These are phyloP conservation scores for Boletus fagicola DNA, from an alignment of 768 basidiomycete genomes.

Conservation along the genomic window DNA sequence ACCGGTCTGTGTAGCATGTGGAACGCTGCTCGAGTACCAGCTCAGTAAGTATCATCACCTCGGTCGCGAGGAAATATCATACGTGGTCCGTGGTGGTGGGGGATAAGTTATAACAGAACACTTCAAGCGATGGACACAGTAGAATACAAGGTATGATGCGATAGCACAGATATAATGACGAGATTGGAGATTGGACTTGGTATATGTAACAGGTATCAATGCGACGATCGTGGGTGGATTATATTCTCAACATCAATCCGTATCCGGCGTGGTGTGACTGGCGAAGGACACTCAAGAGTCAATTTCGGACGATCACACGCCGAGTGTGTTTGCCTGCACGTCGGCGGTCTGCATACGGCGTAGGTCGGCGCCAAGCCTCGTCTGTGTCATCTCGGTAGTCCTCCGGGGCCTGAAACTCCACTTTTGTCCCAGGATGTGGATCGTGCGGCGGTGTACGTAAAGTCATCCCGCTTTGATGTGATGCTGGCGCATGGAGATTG, in stretches of 20 bases:
- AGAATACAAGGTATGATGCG: conserved; percentile 26
- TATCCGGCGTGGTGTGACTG: not conserved
- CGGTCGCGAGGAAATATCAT: conserved; percentile 5
- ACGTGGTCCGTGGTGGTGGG: conserved; percentile 6
- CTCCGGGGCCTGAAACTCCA: conserved; percentile 38
- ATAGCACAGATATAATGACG: conserved; percentile 22
- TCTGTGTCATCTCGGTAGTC: conserved; percentile 59
- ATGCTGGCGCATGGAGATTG: conserved; percentile 31
- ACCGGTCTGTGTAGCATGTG: conserved; percentile 13
- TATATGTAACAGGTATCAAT: conserved; percentile 26
- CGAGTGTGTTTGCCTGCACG: conserved; percentile 79
- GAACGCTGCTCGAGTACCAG: conserved; percentile 2
- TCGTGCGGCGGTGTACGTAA: conserved; percentile 51
- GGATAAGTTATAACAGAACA: conserved; percentile 16
- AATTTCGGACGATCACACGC: conserved; percentile 58
- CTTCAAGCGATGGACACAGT: conserved; percentile 9
- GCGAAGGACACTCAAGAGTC: conserved; percentile 1
- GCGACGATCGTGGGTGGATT: conserved; percentile 13
- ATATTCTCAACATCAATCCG: conserved; percentile 2
- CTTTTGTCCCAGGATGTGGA: conserved; percentile 33
- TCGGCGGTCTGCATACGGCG: conserved; percentile 70
- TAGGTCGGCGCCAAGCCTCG: conserved; percentile 70
- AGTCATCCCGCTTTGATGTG: conserved; percentile 26
- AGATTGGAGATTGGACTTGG: conserved; percentile 14
- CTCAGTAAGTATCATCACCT: no score